Evolutionary conservation across 345 rosid genomes (phyloP), one percentile per base, ranked within the genome.

Genomic region (Brassica juncea): DNA sequence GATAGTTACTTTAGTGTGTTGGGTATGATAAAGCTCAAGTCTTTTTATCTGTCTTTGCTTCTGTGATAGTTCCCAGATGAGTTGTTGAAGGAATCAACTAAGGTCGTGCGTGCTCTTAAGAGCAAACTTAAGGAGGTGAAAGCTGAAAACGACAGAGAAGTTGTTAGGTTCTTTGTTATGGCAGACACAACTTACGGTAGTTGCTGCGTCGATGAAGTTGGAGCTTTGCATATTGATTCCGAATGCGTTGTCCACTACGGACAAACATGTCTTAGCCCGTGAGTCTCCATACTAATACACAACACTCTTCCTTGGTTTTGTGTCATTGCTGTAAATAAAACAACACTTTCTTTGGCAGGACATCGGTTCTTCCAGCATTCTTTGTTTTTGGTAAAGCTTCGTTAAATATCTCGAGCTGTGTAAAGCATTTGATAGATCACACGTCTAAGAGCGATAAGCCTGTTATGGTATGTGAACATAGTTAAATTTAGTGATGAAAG

Each of bases 181-280:
- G 99, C 99, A 0, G 99, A 94, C 77, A 87, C 98, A 54, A 85
- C 97, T 6, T 94, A 84, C 23, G 99, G 99, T 12, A 92, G 97
- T 62, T 94, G 99, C 71, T 94, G 99, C 35, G 83, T 92, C 54
- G 99, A 92, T 70, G 99, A 94, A 84, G 94, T 92, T 10, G 99
- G 90, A 71, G 97, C 99, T 44, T 85, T 92, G 3, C 99, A 85
- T 76, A 69, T 86, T 74, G 79, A 85, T 85, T 86, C 97, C 25
- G 85, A 92, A 8, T 94, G 97, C 57, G 97, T 94, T 73, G 81
- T 92, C 19, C 99, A 94, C 82, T 94, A 92, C 37, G 97, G 99
- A 14, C 99, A 92, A 67, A 86, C 99, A 0, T 94, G 99, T 80
- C 93, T 91, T 34, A 94, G 97, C 87, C 97, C 95, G 97, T 94